Conservation (phyloP, 441 rosid species). For the Gossypium aridum region DNA sequence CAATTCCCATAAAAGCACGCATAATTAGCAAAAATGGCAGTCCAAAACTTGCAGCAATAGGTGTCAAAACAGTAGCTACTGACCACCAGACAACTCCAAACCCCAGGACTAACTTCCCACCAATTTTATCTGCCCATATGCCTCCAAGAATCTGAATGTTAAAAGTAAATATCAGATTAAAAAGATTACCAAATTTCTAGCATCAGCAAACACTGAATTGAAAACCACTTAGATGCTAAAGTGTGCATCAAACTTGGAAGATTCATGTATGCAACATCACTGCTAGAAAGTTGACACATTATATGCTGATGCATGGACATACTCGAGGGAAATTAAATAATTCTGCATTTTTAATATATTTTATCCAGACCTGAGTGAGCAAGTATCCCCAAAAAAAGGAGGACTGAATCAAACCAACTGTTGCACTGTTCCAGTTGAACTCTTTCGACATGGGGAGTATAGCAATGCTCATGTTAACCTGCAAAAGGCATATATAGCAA, state of each 20-base stretch:
- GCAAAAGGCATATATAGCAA: conserved; percentile 14
- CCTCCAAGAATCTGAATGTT: conserved; percentile 80
- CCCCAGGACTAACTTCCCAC: conserved; percentile 88
- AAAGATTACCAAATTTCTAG: conserved; percentile 10
- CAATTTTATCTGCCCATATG: conserved; percentile 95
- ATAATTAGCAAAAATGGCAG: conserved; percentile 79
- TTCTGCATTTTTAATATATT: background rate
- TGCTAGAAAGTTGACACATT: background rate
- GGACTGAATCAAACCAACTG: conserved; percentile 96
- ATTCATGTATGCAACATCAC: background rate
- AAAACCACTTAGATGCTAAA: background rate
- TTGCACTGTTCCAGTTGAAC: conserved; percentile 92
- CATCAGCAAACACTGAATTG: background rate
- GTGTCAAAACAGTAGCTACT: conserved; percentile 79
- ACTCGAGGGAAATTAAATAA: background rate
- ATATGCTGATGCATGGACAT: background rate
- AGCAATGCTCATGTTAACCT: conserved; percentile 99
- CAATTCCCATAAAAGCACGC: conserved; percentile 97
- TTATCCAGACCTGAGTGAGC: conserved; percentile 69
- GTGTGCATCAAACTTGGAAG: background rate
- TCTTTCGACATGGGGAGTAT: conserved; percentile 96
- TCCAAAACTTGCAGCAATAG: conserved; percentile 86
- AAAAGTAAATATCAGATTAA: conserved; percentile 18
- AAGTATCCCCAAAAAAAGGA: conserved; percentile 99
- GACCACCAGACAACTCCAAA: conserved; percentile 99